Conservation (phyloP, 1,284 basidiomycete species). For the Marasmius tenuissimus region DNA sequence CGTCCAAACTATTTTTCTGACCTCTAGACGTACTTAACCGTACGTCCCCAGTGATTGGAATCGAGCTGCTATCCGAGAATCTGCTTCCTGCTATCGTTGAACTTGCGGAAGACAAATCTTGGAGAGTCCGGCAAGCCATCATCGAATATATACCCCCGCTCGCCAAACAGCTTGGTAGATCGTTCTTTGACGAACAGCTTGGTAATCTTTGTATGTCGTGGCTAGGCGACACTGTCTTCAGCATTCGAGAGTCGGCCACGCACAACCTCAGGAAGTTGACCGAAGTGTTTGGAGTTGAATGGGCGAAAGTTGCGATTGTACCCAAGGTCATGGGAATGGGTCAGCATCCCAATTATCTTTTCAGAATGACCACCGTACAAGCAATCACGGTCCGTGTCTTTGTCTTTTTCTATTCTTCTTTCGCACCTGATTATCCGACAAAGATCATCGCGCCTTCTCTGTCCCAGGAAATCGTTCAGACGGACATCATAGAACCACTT, state of each 20-base stretch:
- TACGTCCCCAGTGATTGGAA: slow-evolving; percentile 81
- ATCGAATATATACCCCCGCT: slow-evolving; percentile 98
- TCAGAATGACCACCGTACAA: slow-evolving; percentile 99
- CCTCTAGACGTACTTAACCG: slow-evolving; percentile 4
- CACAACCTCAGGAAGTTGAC: slow-evolving; percentile 97
- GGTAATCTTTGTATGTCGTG: slow-evolving; percentile 98
- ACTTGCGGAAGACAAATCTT: slow-evolving; percentile 99
- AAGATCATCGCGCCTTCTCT: slow-evolving; percentile 96
- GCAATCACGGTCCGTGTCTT: slow-evolving; percentile 80
- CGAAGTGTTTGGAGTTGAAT: slow-evolving; percentile 98
- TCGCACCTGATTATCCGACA: slow-evolving; percentile 10
- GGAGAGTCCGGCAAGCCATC: slow-evolving; percentile 99
- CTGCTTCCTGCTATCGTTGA: slow-evolving; percentile 98
- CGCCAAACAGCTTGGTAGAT: slow-evolving; percentile 93
- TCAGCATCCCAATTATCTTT: slow-evolving; percentile 95
- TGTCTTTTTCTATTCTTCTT: slow-evolving; percentile 10
- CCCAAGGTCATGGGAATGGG: slow-evolving; percentile 99
- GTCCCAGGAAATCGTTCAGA: slow-evolving; percentile 81
- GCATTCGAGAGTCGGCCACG: slow-evolving; percentile 96
- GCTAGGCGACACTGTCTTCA: slow-evolving; percentile 98
- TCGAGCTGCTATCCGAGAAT: slow-evolving; percentile 93
- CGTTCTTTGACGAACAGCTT: slow-evolving; percentile 98
- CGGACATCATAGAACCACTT: slow-evolving; percentile 86
- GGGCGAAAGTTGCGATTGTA: slow-evolving; percentile 93
- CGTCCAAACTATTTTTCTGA: slow-evolving; percentile 23